Evolutionary conservation across 75 land plant genomes (phyloP).

Genomic region (Chamaecyparis obtusa): DNA sequence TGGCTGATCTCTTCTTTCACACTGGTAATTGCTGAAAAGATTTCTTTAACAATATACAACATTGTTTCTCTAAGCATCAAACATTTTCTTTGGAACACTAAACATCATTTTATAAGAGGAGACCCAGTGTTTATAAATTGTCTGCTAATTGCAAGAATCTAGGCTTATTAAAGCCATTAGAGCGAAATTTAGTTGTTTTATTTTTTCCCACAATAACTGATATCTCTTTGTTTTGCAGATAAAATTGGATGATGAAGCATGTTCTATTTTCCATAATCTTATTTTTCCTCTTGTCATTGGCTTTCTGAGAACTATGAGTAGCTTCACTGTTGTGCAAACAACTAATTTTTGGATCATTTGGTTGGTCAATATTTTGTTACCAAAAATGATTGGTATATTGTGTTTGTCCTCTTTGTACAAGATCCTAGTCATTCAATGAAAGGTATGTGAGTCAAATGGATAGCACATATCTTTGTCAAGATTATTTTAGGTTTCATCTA

Average conservation of each 20-base stretch:
- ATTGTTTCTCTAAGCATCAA: no score
- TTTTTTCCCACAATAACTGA: not conserved
- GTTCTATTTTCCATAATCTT: constrained; percentile 58
- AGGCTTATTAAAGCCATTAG: no score
- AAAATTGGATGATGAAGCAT: constrained; percentile 67
- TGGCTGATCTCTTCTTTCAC: no score
- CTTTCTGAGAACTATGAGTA: constrained; percentile 85
- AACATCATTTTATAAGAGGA: no score
- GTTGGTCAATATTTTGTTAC: not conserved
- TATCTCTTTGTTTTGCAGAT: constrained; percentile 30
- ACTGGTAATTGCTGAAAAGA: no score
- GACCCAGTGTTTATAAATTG: no score
- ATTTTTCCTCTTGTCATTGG: constrained; percentile 91
- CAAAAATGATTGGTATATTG: not conserved
- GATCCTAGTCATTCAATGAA: not conserved
- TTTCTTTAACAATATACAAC: no score
- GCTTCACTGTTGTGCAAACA: not conserved
- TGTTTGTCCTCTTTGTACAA: not conserved
- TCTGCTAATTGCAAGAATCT: no score
- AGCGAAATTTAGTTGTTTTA: no score
- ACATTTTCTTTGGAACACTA: no score
- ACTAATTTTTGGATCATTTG: not conserved
- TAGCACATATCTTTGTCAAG: not conserved
- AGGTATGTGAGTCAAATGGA: not conserved
- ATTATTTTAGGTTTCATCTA: not conserved